A percentile compares a stretch with the other conserved stretches of the same genome.
These are phyloP conservation scores for Lasiodiplodia hormozganensis DNA, from an alignment of 2,329 filamentous ascomycete genomes.

Conservation along the genomic window DNA sequence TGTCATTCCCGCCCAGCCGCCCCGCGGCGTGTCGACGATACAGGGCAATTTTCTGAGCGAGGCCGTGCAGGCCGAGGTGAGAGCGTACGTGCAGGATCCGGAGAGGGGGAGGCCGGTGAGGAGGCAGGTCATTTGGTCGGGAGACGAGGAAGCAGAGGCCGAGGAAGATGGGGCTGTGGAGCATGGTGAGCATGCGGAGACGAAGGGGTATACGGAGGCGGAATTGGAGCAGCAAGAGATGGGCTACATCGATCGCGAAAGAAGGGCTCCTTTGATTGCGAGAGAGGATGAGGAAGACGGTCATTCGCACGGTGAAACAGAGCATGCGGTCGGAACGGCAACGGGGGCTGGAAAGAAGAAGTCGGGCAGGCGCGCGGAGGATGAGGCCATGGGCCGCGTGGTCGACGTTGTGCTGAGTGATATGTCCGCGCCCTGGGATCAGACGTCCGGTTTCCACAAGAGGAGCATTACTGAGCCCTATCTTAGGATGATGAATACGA, in stretches of 20 bases:
- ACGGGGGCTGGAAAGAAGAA: constrained; percentile 33
- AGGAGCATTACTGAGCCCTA: constrained; percentile 95
- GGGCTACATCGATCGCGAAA: constrained; percentile 73
- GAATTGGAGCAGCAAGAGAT: constrained; percentile 51
- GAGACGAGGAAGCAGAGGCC: constrained; percentile 40
- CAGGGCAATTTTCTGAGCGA: constrained; percentile 91
- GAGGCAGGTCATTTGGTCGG: constrained; percentile 33
- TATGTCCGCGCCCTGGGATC: constrained; percentile 97
- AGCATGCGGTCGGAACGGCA: constrained; percentile 14
- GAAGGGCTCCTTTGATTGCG: constrained; percentile 48
- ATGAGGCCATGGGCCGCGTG: constrained; percentile 59
- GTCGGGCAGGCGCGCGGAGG: constrained; percentile 42
- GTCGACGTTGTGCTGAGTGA: constrained; percentile 97
- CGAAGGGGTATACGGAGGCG: constrained; percentile 35
- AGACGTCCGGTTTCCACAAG: constrained; percentile 78
- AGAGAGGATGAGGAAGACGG: constrained; percentile 35
- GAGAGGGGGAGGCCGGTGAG: constrained; percentile 61
- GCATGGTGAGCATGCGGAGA: constrained; percentile 36
- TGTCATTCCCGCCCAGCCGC: constrained; percentile 89
- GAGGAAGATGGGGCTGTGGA: constrained; percentile 49
- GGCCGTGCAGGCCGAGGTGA: constrained; percentile 76
- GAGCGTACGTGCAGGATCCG: constrained; percentile 74
- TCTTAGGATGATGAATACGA: constrained; percentile 99
- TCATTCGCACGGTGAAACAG: constrained; percentile 22
- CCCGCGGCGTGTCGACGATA: constrained; percentile 88